Base-by-base conservation (phyloP, 257 asterid species). In the Solanum appendiculatum region DNA sequence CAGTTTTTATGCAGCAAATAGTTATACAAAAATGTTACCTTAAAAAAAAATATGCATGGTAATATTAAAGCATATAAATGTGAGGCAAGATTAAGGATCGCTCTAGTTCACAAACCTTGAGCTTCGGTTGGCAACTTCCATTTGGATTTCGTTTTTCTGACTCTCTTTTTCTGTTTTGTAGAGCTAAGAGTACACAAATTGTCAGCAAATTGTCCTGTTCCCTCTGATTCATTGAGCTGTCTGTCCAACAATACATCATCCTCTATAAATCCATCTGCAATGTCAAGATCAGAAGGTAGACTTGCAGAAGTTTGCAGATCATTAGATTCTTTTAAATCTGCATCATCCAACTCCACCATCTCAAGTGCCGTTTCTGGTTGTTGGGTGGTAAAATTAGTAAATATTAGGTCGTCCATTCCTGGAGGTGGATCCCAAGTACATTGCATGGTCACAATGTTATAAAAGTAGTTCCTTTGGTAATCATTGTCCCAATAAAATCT, bases 361-460 rank as follows among this genome's bases (percentile, higher is more conserved):
- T 73, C 92, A 84, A 78, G 86, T 85, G 29, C 54, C 8, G 29
- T 56, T 39, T 46, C 86, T 36, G 87, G 63, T 31, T 83, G 42
- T 73, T 84, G 92, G 66, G 88, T 86, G 80, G 80, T 86, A 34
- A 85, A 58, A 58, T 68, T 77, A 68, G 88, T 87, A 88, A 34
- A 72, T 69, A 73, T 91, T 56, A 90, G 78, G 86, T 89, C 89
- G n/a, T 92, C 95, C 93, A 90, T 89, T 72, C 93, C 98, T 42
- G 83, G 81, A 86, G 99, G 98, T 63, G 92, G 97, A 82, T 95
- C 97, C 99, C 99, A 97, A 18, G 95, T 93, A 37, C 96, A 95
- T 87, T 91, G 99, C 75, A 92, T 88, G 6, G 94, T 93, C 69
- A 86, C 87, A 72, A 83, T 87, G 87, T 97, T 95, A 87, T 90